Evolutionary conservation across 352 stramenopile species (phyloP).

Genomic region (Globisporangium echinulatum): DNA sequence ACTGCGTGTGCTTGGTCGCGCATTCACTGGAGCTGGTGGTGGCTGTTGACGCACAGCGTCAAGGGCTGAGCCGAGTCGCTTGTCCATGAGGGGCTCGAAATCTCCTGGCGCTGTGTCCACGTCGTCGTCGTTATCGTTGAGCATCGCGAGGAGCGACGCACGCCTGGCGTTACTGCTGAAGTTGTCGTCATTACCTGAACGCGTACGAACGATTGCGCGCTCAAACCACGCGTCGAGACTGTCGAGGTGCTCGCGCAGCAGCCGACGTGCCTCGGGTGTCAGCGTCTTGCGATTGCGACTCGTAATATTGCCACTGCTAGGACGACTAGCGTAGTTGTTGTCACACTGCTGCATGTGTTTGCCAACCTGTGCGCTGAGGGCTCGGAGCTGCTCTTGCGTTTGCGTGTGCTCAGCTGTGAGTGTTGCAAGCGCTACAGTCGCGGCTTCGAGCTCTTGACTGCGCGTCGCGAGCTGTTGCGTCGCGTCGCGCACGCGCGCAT

Average conservation of each 20-base stretch:
- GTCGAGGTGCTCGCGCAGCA: constrained; percentile 35
- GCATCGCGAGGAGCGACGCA: constrained; percentile 1
- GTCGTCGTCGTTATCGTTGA: background rate
- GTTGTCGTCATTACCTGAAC: too few species aligned
- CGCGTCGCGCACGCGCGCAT: background rate
- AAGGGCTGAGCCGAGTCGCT: too few species aligned
- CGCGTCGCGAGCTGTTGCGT: constrained; percentile 1
- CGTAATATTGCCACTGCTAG: background rate
- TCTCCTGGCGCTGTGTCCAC: too few species aligned
- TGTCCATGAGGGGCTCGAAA: too few species aligned
- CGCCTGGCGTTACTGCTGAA: background rate
- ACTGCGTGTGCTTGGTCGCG: background rate
- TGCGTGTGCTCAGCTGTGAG: background rate
- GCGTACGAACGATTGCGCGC: constrained; percentile 23
- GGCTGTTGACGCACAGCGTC: background rate
- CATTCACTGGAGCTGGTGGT: background rate
- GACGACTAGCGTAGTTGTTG: background rate
- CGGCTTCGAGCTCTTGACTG: background rate
- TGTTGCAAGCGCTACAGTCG: too few species aligned
- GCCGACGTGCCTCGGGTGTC: constrained; percentile 11
- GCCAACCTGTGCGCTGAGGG: background rate
- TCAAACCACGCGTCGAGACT: constrained; percentile 52
- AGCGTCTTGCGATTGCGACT: background rate
- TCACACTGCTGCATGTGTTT: background rate
- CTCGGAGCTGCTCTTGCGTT: background rate